These are phyloP conservation scores for Tephrocybe rancida DNA, from an alignment of 768 basidiomycete genomes.

Conservation along the genomic window DNA sequence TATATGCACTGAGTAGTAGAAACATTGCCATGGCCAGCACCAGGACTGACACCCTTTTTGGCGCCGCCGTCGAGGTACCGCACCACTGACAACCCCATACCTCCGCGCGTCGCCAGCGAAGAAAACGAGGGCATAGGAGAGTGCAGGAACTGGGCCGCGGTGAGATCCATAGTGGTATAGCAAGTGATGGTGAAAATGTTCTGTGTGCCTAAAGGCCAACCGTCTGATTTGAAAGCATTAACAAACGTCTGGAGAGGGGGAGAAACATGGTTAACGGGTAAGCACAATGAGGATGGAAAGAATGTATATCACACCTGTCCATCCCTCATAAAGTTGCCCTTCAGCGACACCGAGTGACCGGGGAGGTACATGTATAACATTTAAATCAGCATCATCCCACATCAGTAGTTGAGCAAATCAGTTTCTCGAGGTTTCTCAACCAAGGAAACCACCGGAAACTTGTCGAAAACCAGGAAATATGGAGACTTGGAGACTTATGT, in stretches of 20 bases:
- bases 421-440: too few species aligned
- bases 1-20: too few species aligned
- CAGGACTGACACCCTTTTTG: conserved; percentile 1
- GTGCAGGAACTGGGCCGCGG: conserved; percentile 62
- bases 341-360: conserved; percentile 50
- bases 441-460: too few species aligned
- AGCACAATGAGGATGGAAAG: neutral
- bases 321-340: conserved; percentile 64
- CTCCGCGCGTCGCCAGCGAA: conserved; percentile 40
- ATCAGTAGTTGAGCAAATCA: too few species aligned
- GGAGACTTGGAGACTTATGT: too few species aligned
- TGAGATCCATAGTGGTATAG: conserved; percentile 48
- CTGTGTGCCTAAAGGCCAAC: conserved; percentile 54
- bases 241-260: conserved; percentile 53
- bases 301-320: conserved; percentile 50
- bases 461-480: too few species aligned
- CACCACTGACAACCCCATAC: conserved; percentile 26
- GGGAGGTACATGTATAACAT: conserved; percentile 47
- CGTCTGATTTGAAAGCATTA: conserved; percentile 62
- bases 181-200: conserved; percentile 59
- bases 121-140: conserved; percentile 73
- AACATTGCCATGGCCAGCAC: conserved; percentile 6
- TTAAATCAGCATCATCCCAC: neutral
- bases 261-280: neutral
- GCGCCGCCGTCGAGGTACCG: neutral